phyloP scores from a whole-genome alignment of 2,329 filamentous ascomycete genomes.

The Nemania sp. region DNA sequence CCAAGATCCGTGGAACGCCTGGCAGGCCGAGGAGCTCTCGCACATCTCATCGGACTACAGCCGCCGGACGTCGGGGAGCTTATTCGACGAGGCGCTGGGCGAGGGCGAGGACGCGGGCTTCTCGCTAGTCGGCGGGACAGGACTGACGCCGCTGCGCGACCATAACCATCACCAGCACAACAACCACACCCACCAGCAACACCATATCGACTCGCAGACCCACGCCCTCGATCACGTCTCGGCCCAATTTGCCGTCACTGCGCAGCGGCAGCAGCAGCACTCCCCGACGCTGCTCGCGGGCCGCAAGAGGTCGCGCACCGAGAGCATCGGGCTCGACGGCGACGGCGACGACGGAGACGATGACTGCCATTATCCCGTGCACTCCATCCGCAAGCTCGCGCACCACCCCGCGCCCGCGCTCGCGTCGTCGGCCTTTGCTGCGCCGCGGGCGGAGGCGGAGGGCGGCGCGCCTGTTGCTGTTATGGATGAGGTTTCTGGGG shows the following conservation, averaged over 20 bases:
- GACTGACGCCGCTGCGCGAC: constrained; percentile 30
- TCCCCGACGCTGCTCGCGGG: constrained; percentile 24
- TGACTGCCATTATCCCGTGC: constrained; percentile 30
- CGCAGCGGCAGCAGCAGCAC: constrained; percentile 7
- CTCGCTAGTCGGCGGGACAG: constrained; percentile 29
- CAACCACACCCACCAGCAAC: too few species aligned
- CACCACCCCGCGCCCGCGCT: constrained; percentile 26
- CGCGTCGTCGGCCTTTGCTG: not conserved
- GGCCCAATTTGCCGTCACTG: not conserved
- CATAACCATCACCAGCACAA: too few species aligned
- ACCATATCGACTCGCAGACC: not conserved
- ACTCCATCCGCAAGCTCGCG: constrained; percentile 38
- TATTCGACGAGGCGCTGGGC: constrained; percentile 12
- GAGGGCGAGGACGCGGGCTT: constrained; percentile 27
- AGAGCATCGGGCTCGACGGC: constrained; percentile 37
- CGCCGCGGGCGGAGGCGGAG: not conserved
- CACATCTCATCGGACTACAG: constrained; percentile 15
- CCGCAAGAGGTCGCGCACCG: constrained; percentile 42
- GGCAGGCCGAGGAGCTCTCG: constrained; percentile 19
- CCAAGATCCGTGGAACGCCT: constrained; percentile 32
- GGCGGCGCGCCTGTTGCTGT: constrained; percentile 29
- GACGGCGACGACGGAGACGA: constrained; percentile 28
- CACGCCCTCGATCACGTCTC: not conserved
- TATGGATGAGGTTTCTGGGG: constrained; percentile 30
- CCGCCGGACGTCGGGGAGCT: constrained; percentile 6